These are phyloP conservation scores for Aspergillus jensenii DNA, from an alignment of 2,329 filamentous ascomycete species.

Conservation along the genomic window DNA sequence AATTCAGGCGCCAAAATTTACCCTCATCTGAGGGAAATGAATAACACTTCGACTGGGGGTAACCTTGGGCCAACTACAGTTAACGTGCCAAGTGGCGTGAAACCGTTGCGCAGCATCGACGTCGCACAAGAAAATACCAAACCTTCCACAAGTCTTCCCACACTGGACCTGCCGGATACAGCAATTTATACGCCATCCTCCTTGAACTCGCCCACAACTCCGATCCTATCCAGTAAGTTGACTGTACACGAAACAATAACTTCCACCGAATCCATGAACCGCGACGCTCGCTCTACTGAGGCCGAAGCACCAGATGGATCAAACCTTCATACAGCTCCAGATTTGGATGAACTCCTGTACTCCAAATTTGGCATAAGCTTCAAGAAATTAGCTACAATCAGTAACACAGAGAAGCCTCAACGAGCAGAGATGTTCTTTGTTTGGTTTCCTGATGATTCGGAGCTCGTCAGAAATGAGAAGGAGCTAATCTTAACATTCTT, in stretches of 20 bases:
- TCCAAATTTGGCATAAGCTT: constrained; percentile 26
- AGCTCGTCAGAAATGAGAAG: constrained; percentile 22
- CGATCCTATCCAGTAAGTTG: neutral
- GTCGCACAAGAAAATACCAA: neutral
- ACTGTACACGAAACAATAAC: no score
- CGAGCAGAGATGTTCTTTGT: constrained; percentile 34
- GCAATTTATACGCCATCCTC: neutral
- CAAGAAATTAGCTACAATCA: constrained; percentile 25
- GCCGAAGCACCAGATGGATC: neutral
- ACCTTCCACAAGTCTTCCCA: neutral
- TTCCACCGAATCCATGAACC: neutral
- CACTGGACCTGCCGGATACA: neutral
- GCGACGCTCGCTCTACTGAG: neutral
- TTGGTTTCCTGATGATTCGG: constrained; percentile 28
- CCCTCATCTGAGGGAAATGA: neutral
- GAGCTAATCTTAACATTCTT: constrained; percentile 26
- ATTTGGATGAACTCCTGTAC: constrained; percentile 18
- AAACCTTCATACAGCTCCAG: neutral
- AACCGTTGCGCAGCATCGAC: neutral
- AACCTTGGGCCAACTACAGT: neutral
- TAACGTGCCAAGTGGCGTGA: neutral
- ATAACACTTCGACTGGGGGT: neutral
- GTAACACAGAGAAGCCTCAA: constrained; percentile 14
- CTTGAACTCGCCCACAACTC: neutral
- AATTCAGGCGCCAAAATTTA: neutral